Base-by-base conservation (phyloP, 306 rosid genomes). In the Cucurbita moschata region DNA sequence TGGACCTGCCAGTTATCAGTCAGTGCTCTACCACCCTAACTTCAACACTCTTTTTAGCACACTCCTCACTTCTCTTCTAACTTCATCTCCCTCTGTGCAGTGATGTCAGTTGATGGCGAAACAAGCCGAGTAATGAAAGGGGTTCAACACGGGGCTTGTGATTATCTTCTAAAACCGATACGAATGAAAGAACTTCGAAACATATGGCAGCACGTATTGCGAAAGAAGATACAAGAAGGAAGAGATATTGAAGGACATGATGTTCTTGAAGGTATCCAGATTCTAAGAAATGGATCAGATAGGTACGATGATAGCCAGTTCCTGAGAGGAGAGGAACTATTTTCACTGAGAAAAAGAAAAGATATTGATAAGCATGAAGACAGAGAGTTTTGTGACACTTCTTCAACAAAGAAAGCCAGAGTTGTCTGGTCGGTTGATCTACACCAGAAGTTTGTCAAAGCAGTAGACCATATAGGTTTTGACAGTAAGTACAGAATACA, bases 51-150 rank as follows among this genome's bases (percentile, higher is more conserved):
- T 75, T 65, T 73, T 47, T 74, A 63, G 38, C 74, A 58, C 49
- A 71, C 5, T 39, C 23, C 49, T 13, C 19, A 55, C 19, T 21
- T 53, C 30, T 54, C 19, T 21, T 53, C 30, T 54, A 4, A 53
- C 44, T 39, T 60, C 67, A 18, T 61, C 12, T 21, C 14, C 44
- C 38, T 61, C 40, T 70, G 82, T 77, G 79, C 86, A 95, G 99
- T 95, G 99, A 95, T 95, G 99, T 95, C 99, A 0, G 97, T 95
- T 1, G 99, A 95, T 35, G 99, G 99, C n/a, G 99, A 95, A 73
- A 95, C 96, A 0, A 86, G 99, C 72, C 76, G 96, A 75, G 99
- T 95, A 38, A 95, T 95, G 99, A 95, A 89, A 84, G 99, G 99
- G 1, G 99, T 95, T 19, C 99, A 95, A 58, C 99, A 95, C 3